Percentiles rank a stretch among this genome's conserved stretches.
Evolutionary conservation across 1,139 yeast species (phyloP).

Genomic region (Suhomyces ambrosiae): DNA sequence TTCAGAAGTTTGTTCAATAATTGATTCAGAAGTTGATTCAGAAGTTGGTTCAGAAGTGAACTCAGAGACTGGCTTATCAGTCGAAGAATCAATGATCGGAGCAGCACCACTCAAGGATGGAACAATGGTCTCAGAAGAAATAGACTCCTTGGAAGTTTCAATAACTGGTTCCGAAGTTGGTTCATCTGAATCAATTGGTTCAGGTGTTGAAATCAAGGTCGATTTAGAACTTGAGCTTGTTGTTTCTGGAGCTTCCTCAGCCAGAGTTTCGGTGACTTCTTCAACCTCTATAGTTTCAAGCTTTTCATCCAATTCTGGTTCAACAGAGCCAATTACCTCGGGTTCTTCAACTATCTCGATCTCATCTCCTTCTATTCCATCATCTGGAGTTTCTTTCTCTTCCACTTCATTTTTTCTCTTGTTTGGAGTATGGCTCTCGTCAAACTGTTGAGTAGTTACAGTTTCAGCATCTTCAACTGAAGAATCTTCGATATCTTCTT

Average conservation of each 20-base stretch:
- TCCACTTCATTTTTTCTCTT: too few relatives aligned
- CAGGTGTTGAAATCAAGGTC: too few relatives aligned
- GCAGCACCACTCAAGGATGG: neutral
- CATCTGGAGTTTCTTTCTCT: neutral
- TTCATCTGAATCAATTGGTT: neutral
- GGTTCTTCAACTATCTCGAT: neutral
- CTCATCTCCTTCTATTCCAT: neutral
- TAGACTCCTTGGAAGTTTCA: conserved; percentile 4
- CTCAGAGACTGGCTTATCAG: too few relatives aligned
- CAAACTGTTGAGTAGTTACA: too few relatives aligned
- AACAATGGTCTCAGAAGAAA: neutral
- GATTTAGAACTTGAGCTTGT: too few relatives aligned
- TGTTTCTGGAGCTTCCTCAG: neutral
- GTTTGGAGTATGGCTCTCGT: too few relatives aligned
- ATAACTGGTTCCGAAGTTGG: neutral
- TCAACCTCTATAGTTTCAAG: neutral
- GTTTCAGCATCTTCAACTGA: neutral
- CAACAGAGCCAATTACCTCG: conserved; percentile 3
- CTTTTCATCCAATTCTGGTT: too few relatives aligned
- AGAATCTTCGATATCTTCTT: neutral
- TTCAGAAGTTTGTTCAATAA: too few relatives aligned
- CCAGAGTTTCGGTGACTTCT: neutral
- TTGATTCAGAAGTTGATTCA: too few relatives aligned
- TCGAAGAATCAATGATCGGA: neutral
- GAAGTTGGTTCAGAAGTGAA: too few relatives aligned